Base-by-base conservation (phyloP, 2,329 filamentous ascomycete genomes). In the Pleochaeta shiraiana region DNA sequence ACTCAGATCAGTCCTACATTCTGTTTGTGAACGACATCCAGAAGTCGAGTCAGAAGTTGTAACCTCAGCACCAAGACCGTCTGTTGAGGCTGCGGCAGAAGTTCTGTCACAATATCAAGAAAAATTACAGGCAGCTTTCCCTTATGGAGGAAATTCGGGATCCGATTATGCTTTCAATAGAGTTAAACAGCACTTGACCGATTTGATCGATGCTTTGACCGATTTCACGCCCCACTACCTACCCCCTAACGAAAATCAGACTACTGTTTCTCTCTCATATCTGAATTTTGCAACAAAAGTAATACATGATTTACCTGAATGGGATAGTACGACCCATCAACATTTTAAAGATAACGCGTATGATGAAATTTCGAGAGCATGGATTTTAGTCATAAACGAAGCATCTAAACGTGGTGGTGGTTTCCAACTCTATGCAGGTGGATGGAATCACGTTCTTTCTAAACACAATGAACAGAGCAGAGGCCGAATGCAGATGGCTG, bases 151-250 rank as follows among this genome's bases (percentile, higher is more conserved):
- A 72, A 86, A 90, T 69, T 82, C 86, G 14, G 88, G 84, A 65
- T 90, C 90, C 50, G 92, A 97, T 74, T 97, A 97, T 76, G 86
- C 90, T 63, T 98, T 96, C 74, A 95, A 96, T 73, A 84, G 93
- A 70, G 88, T 97, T 64, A 89, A 87, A 70, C 87, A 91, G 68
- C 83, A 87, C 43, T 79, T 97, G 21, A 77, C 84, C 30, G 85
- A 89, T 65, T 81, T 98, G 28, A 83, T 96, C 66, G 90, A 96
- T 66, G 90, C 93, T 53, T 80, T 98, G 55, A 86, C 87, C 73
- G 93, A 98, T 72, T 98, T 95, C 73, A 97, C 91, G 0, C 90
- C 90, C 3, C 90, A 97, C 74, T 98, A 95, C 71, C 83, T 98
- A 2, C 93, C 93, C 14, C 93, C 93, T 0, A 87, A 88, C 71